Base-by-base conservation (phyloP, 202 grass and related monocot species). In the Setaria italica region DNA sequence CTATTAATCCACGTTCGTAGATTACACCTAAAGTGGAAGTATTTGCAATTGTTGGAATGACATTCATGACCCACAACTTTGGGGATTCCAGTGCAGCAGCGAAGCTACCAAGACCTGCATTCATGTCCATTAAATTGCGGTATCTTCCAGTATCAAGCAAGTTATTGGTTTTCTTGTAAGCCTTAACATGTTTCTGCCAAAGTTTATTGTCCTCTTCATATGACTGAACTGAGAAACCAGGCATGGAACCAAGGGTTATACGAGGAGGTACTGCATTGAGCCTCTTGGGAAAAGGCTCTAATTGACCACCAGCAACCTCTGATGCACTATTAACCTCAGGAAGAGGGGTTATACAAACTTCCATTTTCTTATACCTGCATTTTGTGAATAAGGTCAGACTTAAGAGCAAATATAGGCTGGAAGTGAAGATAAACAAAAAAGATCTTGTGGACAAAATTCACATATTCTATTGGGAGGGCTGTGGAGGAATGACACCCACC, bases 111-210 rank as follows among this genome's bases (percentile, higher is more conserved):
- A 92, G 76, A 71, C 87, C 91, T 0, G 93, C 89, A 94, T 94
- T 95, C 96, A 99, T 99, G 85, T 99, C 96, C 90, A 99, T 94
- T 84, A 99, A 79, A 87, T 99, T 99, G 70, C 82, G 93, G 66
- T 92, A 99, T 70, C 93, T 79, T 84, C 94, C 77, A 66, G 87
- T 93, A 82, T 69, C 86, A 41, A 99, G 70, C 66, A 91, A 88
- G 51, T 87, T 64, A 78, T 95, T 95, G 50, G 59, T 81, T 88
- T 90, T 93, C 79, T 87, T 95, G 81, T 99, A 99, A 82, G 73
- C 74, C 25, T 86, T 74, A 81, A 99, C 78, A 81, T 85, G 91
- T 71, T 92, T 89, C 77, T 85, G 80, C 96, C 96, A 99, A 70
- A 94, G 60, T 80, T 94, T 90, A 39, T 86, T 94, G 79, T 95